Percentiles rank a stretch among this genome's conserved stretches.
Evolutionary conservation across 129 eudicot genomes (phyloP).

Genomic region (Solidago caesia): DNA sequence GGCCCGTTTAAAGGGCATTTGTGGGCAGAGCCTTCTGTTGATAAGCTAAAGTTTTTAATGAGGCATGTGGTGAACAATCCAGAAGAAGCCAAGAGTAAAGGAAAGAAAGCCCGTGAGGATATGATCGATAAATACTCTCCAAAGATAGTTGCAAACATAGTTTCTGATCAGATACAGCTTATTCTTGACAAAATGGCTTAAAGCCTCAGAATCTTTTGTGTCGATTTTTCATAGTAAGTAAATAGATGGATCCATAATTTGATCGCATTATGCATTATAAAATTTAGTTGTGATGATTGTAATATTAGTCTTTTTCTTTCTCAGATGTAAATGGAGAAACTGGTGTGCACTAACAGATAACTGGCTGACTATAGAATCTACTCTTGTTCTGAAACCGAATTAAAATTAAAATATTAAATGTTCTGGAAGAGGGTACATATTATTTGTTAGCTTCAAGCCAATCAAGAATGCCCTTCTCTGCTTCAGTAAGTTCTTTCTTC

Average conservation of each 20-base stretch:
- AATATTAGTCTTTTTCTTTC: not conserved
- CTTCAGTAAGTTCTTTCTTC: constrained; percentile 70
- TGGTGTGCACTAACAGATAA: constrained; percentile 14
- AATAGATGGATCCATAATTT: not conserved
- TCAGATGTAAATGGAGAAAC: constrained; percentile 5
- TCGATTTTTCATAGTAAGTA: not conserved
- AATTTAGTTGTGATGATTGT: constrained; percentile 8
- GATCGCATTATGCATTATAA: too few species aligned
- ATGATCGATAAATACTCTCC: constrained; percentile 69
- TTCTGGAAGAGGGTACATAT: constrained; percentile 7
- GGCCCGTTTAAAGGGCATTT: constrained; percentile 81
- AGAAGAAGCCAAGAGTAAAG: constrained; percentile 66
- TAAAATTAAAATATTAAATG: constrained; percentile 18
- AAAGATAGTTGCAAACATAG: constrained; percentile 53
- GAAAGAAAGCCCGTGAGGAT: constrained; percentile 63
- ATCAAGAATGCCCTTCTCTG: constrained; percentile 89
- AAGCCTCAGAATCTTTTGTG: constrained; percentile 4
- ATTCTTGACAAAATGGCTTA: constrained; percentile 38
- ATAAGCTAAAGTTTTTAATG: constrained; percentile 53
- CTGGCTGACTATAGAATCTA: constrained; percentile 13
- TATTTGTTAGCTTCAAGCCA: constrained; percentile 81
- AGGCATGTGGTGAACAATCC: constrained; percentile 60
- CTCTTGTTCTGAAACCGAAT: not conserved
- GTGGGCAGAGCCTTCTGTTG: constrained; percentile 87
- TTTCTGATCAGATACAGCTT: constrained; percentile 43